Conservation (phyloP, 1,284 basidiomycete genomes). For the Ganoderma multipileum region DNA sequence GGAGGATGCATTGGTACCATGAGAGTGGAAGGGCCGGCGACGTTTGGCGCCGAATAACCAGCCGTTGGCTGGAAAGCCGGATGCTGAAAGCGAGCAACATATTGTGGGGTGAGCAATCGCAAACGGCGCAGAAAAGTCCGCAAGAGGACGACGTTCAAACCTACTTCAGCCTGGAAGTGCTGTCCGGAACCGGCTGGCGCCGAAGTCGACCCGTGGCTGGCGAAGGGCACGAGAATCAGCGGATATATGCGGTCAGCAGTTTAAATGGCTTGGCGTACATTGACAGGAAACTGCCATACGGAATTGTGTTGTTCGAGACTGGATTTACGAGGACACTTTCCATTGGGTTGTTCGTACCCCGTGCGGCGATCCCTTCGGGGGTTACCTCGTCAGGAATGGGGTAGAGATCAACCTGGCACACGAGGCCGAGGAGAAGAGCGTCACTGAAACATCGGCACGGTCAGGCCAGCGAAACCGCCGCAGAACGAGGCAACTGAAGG, state of each 20-base stretch:
- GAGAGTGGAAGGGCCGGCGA: constrained; percentile 1
- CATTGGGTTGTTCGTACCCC: neutral
- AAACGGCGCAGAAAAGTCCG: neutral
- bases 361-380: neutral
- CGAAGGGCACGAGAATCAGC: neutral
- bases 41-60: neutral
- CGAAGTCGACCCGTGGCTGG: neutral
- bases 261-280: neutral
- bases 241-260: neutral
- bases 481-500: neutral
- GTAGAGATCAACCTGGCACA: constrained; percentile 5
- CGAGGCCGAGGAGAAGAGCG: constrained; percentile 5
- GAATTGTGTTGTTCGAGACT: neutral
- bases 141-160: neutral
- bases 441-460: neutral
- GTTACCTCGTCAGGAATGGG: constrained; percentile 5
- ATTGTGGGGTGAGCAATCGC: neutral
- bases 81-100: neutral
- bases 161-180: neutral
- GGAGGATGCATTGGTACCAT: neutral
- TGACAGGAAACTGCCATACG: neutral
- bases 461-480: neutral
- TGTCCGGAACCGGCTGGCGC: neutral
- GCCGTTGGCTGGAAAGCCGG: neutral
- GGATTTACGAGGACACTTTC: neutral